Evolutionary conservation across 2,329 filamentous ascomycete genomes (phyloP), one percentile per base, ranked within the genome.

Genomic region (Penicillium sp.): DNA sequence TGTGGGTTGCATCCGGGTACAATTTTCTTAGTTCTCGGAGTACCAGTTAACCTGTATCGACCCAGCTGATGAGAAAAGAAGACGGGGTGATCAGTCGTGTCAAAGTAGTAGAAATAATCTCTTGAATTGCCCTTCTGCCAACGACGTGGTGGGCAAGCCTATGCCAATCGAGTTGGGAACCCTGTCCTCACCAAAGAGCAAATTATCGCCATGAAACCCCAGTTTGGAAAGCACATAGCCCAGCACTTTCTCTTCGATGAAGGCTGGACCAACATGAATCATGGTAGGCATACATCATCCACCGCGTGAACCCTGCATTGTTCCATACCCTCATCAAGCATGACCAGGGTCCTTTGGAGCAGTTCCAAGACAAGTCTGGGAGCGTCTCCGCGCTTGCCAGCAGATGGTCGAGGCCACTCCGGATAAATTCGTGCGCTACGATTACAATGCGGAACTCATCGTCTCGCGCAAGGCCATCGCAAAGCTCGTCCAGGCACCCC

Each of bases 351-450:
- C 86, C 1, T 50, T 47, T 25, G 47, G 54, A 24, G 45, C 51
- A 26, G 34, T 38, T 53, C 86, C 87, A 9, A 73, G 67, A 9
- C 63, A 66, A 29, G 73, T 93, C 52, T 76, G 74, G 8, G 63
- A 73, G n/a, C 74, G 74, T 46, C 72, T 82, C 29, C 78, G 76
- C 24, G 61, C 71, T 9, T 18, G 54, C 9, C 50, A 50, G 5
- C 41, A 56, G 4, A 48, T 72, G 4, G 72, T 75, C 29, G 88
- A 94, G 70, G 73, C 77, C 0, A 73, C 72, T 0, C 86, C 88
- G 0, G 88, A 93, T 66, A 66, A 70, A 6, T 93, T 88, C 71
- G 82, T 90, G 60, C 81, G 83, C 28, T 89, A 85, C 64, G 74
- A 79, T 3, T 83, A 81, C 55, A 78, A 81, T 0, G 62, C 68